Evolutionary conservation across 371 early-diverging fungal genomes (phyloP), one percentile per base, ranked within the genome.

Genomic region (Conidiobolus coronatus): DNA sequence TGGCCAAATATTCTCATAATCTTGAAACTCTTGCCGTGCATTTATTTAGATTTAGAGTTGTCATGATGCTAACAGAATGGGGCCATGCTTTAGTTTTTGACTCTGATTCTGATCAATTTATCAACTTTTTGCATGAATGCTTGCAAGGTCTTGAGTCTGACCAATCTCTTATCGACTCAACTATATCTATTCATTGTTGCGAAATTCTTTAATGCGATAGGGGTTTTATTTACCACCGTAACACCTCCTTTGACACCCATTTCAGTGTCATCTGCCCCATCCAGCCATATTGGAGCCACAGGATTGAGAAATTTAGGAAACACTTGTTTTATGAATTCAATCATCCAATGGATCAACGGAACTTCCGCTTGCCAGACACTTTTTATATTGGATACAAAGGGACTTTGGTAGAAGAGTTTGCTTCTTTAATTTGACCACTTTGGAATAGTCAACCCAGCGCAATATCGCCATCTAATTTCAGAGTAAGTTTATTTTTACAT

Each of bases 271-370:
- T 67, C 64, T 8, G 55, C 55, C 0, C 57, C 65, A 5, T 29
- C 29, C 5, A 29, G 29, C 1, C 55, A 57, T 44, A 68, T 75
- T 42, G 82, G 81, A n/a, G 69, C 72, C 23, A 68, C 73, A 0
- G 97, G 97, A 2, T 59, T 96, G 49, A 77, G 75, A 48, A 96
- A 96, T 56, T 53, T 96, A 35, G 99, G 99, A 23, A 98, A 98
- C 56, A 94, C 96, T 0, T 98, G 98, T 57, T 98, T 75, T 59
- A 88, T 96, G 89, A 98, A 94, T 61, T 83, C 90, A 2, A 75
- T 81, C 18, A 60, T 99, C 20, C 99, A 99, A 58, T 94, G 94
- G 55, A 51, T 98, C 41, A 78, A 75, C 38, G 82, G 79, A 6
- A 88, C 90, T 1, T 29, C 89, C 88, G 12, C 63, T 95, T 21